phyloP scores from a whole-genome alignment of 2,329 filamentous ascomycete species.

The Diplodia corticola region DNA sequence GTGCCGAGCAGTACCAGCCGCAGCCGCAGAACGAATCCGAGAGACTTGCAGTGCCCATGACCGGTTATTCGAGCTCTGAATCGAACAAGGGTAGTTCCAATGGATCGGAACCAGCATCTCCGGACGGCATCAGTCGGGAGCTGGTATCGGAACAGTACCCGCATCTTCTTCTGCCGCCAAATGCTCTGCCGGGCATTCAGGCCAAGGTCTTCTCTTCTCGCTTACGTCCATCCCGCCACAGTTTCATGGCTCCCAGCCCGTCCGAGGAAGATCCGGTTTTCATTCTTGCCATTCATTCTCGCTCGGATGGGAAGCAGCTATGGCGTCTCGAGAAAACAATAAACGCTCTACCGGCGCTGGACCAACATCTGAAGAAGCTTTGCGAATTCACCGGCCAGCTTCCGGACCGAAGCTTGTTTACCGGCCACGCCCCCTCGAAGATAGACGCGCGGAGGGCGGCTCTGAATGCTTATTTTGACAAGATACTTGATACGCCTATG shows the following conservation, averaged over 20 bases:
- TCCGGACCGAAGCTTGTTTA: conserved; percentile 84
- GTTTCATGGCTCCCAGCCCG: conserved; percentile 75
- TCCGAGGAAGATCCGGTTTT: conserved; percentile 93
- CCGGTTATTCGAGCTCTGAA: conserved; percentile 34
- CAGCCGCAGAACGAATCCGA: conserved; percentile 23
- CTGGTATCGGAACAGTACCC: conserved; percentile 85
- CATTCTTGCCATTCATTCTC: conserved; percentile 80
- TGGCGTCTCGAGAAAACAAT: conserved; percentile 96
- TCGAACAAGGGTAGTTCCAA: conserved; percentile 31
- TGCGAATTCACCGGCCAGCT: conserved; percentile 71
- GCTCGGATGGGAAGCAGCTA: conserved; percentile 73
- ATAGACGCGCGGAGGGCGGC: conserved; percentile 82
- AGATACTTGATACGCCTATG: conserved; percentile 78
- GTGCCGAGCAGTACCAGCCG: conserved; percentile 38
- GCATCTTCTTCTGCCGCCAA: conserved; percentile 80
- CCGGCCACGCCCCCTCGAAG: conserved; percentile 88
- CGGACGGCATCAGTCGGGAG: conserved; percentile 52
- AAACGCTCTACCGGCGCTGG: conserved; percentile 74
- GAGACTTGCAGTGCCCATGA: not conserved
- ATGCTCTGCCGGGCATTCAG: conserved; percentile 81
- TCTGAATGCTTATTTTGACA: conserved; percentile 82
- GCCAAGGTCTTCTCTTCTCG: conserved; percentile 90
- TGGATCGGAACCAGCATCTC: conserved; percentile 48
- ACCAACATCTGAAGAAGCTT: conserved; percentile 75
- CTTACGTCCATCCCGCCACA: conserved; percentile 88